Evolutionary conservation across 441 rosid genomes (phyloP).

Genomic region (Flueggea neowawraea): DNA sequence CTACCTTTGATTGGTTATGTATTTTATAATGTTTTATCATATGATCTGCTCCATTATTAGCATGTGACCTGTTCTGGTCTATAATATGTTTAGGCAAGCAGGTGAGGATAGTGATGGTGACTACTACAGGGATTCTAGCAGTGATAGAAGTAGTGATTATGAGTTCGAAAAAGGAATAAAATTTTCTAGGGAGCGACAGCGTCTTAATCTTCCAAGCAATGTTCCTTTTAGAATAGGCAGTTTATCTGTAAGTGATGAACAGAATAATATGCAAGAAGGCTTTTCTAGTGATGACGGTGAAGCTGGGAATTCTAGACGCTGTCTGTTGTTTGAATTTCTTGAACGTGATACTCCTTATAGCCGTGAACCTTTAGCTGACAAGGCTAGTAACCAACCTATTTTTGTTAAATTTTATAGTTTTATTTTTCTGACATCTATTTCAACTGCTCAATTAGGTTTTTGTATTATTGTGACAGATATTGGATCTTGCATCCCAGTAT

Average conservation of each 20-base stretch:
- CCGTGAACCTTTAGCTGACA: conserved; percentile 45
- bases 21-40: too few relatives aligned
- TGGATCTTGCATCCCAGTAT: conserved; percentile 29
- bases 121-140: conserved; percentile 35
- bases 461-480: conserved; percentile 21
- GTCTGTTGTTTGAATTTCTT: conserved; percentile 36
- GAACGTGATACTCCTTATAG: conserved; percentile 38
- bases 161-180: conserved; percentile 26
- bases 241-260: conserved; percentile 30
- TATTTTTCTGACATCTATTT: conserved; percentile 1
- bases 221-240: conserved; percentile 17
- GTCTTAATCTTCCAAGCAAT: conserved; percentile 6
- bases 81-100: too few relatives aligned
- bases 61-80: too few relatives aligned
- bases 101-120: conserved; percentile 38
- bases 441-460: neutral
- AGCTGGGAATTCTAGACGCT: conserved; percentile 19
- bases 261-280: conserved; percentile 25
- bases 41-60: too few relatives aligned
- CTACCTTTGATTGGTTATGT: too few relatives aligned
- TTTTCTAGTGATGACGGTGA: conserved; percentile 43
- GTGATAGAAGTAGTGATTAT: conserved; percentile 39
- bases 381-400: conserved; percentile 20
- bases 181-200: conserved; percentile 6
- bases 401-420: conserved; percentile 5